These are phyloP conservation scores for Lasiodiplodia theobromae DNA, from an alignment of 2,329 filamentous ascomycete species.

Conservation along the genomic window DNA sequence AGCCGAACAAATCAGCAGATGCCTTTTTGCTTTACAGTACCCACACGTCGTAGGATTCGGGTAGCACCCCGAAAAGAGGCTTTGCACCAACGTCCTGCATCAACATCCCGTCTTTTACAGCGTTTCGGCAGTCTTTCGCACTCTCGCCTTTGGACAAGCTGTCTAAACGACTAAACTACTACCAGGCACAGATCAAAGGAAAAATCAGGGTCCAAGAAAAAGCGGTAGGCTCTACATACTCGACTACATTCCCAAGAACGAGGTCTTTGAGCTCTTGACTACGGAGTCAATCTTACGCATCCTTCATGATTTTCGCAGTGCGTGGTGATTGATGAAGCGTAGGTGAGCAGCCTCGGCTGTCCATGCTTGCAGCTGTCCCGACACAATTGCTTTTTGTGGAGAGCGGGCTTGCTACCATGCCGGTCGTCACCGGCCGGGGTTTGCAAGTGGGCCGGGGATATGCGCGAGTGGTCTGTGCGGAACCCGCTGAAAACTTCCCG, in stretches of 20 bases:
- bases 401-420: background rate
- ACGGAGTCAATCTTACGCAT: no score
- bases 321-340: background rate
- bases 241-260: background rate
- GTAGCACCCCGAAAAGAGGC: background rate
- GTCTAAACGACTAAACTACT: no score
- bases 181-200: no score
- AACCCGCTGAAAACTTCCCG: conserved; percentile 23
- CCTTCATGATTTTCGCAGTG: background rate
- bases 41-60: background rate
- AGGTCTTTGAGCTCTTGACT: background rate
- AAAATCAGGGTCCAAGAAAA: no score
- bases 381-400: background rate
- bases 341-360: background rate
- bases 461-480: conserved; percentile 1
- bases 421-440: background rate
- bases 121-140: no score
- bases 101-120: no score
- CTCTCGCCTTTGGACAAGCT: no score
- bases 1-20: background rate
- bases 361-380: background rate
- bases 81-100: no score
- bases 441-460: background rate
- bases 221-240: no score
- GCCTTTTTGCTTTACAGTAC: background rate